Evolutionary conservation across 2,329 filamentous ascomycete genomes (phyloP).

Genomic region (Trichoderma sp.): DNA sequence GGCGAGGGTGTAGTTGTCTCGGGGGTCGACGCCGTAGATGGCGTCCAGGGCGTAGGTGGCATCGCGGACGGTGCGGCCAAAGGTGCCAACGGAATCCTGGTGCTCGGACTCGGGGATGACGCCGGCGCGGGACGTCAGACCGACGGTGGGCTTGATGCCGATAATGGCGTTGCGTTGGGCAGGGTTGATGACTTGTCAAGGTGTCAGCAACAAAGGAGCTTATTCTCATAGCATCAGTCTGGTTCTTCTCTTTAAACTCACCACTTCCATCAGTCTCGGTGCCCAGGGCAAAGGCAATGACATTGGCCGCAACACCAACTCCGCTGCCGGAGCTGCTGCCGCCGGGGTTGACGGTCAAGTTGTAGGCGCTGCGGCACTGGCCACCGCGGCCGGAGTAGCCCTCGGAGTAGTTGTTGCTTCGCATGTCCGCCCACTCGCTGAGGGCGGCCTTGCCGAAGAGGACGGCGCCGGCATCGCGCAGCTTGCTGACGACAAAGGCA

Average conservation of each 20-base stretch:
- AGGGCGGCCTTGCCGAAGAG: constrained; percentile 71
- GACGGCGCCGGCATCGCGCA: constrained; percentile 67
- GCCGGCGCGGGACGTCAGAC: constrained; percentile 65
- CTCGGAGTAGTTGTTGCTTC: constrained; percentile 67
- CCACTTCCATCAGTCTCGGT: constrained; percentile 73
- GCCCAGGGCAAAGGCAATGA: constrained; percentile 65
- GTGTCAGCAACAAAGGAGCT: not conserved
- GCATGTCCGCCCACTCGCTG: constrained; percentile 75
- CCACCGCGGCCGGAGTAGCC: constrained; percentile 67
- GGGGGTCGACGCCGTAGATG: constrained; percentile 65
- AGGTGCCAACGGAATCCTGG: constrained; percentile 69
- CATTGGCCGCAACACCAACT: constrained; percentile 64
- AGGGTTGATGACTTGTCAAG: constrained; percentile 63
- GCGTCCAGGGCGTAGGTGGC: constrained; percentile 66
- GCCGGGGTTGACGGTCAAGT: constrained; percentile 67
- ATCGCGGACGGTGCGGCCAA: constrained; percentile 70
- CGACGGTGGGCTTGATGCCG: constrained; percentile 76
- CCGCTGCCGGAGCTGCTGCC: constrained; percentile 70
- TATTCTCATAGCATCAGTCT: not conserved
- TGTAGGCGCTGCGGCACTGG: constrained; percentile 67
- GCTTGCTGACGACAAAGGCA: constrained; percentile 61
- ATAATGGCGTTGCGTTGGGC: constrained; percentile 70
- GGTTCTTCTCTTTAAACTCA: constrained; percentile 35
- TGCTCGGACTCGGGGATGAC: constrained; percentile 68
- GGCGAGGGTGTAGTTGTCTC: constrained; percentile 67